Evolutionary conservation across 1,139 yeast genomes (phyloP).

Genomic region (Blastobotrys apis): DNA sequence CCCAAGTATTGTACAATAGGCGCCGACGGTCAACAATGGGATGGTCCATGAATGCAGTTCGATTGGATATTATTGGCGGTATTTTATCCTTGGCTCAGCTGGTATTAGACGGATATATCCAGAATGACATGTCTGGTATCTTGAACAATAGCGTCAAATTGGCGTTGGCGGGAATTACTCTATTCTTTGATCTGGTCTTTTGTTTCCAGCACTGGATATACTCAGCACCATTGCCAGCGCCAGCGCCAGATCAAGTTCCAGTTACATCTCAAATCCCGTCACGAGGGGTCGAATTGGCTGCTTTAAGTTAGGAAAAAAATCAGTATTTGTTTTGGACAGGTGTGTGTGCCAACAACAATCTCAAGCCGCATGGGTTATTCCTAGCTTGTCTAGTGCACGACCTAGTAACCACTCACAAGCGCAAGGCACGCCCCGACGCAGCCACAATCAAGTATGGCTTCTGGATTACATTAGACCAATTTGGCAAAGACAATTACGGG

Average conservation of each 20-base stretch:
- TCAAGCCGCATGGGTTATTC: too few relatives aligned
- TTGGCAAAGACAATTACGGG: too few relatives aligned
- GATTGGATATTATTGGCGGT: slow-evolving; percentile 54
- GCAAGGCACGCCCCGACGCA: too few relatives aligned
- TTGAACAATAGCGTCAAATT: slow-evolving; percentile 36
- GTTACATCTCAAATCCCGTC: neutral
- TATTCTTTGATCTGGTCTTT: slow-evolving; percentile 33
- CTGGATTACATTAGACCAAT: too few relatives aligned
- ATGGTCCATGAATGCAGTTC: slow-evolving; percentile 47
- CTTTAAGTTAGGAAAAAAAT: neutral
- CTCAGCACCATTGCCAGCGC: too few relatives aligned
- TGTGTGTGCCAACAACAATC: too few relatives aligned
- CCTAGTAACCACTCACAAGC: too few relatives aligned
- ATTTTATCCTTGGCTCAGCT: slow-evolving; percentile 48
- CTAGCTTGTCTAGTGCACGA: too few relatives aligned
- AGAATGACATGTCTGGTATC: slow-evolving; percentile 31
- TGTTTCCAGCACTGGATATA: slow-evolving; percentile 35
- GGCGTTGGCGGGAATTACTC: slow-evolving; percentile 31
- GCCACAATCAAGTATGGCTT: too few relatives aligned
- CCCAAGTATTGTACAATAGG: slow-evolving; percentile 54
- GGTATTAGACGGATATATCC: slow-evolving; percentile 37
- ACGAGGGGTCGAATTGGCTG: neutral
- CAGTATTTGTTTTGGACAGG: neutral
- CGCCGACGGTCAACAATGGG: slow-evolving; percentile 54
- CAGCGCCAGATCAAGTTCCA: too few relatives aligned